Evolutionary conservation across 495 filamentous ascomycete species (phyloP), one percentile per base, ranked within the genome.

Genomic region (Penicillium turbatum): DNA sequence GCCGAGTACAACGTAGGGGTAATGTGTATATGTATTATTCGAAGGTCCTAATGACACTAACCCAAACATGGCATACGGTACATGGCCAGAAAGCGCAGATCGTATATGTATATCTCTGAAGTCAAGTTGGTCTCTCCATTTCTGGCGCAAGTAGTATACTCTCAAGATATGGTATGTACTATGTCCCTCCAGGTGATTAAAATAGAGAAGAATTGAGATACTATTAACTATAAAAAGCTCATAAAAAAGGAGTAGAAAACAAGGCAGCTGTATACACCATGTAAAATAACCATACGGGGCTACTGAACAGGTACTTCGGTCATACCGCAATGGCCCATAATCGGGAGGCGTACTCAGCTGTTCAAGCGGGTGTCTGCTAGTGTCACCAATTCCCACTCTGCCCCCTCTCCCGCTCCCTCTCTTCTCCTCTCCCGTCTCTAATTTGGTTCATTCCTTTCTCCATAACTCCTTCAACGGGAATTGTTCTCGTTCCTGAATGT

Each of bases 321-420:
- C 42, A 45, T 45, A 45, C 42, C 24, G 24, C 31, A 35, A 48
- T 8, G 34, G 21, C 34, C 44, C 32, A 38, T 38, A 48, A 48
- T 48, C 45, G 45, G 45, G 45, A 48, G 46, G 31, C 46, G 46
- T 48, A 48, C 34, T n/a, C 35, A 49, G 11, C 21, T 45, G 42
- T 26, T 45, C 26, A 17, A 8, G 35, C 47, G 27, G 40, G 40
- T n/a, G 41, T 30, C 26, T 44, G 41, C 24, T 49, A 48, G 32
- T 48, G 34, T 49, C 32, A 27, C 35, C 13, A 5, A 21, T 48
- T 34, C 45, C 32, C 45, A 42, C 39, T 44, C 26, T 31, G 7
- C 32, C 35, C 35, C 24, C 47, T 39, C 47, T 38, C 24, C 15
- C 5, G 37, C 35, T 37, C 5, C 8, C 19, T 24, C 38, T 35